Percentiles rank a stretch among this genome's conserved stretches.
Conservation (phyloP, 768 basidiomycete species). For the Lanmaoa pseudosensibilis region DNA sequence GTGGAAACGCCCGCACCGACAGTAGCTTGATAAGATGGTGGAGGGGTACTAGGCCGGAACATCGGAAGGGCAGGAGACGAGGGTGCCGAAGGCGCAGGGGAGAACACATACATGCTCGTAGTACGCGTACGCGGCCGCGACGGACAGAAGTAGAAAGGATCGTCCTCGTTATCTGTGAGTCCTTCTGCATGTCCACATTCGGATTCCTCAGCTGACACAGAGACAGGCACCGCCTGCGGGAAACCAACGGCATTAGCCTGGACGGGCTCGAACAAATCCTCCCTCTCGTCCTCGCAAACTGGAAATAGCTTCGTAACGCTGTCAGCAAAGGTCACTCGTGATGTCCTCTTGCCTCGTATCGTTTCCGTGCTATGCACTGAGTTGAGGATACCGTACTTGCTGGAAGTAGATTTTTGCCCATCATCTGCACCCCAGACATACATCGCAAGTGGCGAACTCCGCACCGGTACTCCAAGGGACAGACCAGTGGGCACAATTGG, state of each 20-base stretch:
- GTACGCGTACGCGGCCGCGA: constrained; percentile 28
- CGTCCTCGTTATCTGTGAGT: constrained; percentile 20
- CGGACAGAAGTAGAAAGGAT: constrained; percentile 26
- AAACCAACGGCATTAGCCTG: constrained; percentile 21
- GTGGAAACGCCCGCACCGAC: neutral
- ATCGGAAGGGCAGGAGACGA: constrained; percentile 17
- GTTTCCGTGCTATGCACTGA: constrained; percentile 14
- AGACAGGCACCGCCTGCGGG: constrained; percentile 11
- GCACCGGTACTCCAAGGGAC: constrained; percentile 51
- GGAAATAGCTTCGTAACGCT: constrained; percentile 28
- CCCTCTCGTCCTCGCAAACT: constrained; percentile 32
- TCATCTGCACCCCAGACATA: constrained; percentile 42
- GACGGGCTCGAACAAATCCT: constrained; percentile 34
- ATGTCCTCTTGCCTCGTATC: constrained; percentile 13
- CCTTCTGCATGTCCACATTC: neutral
- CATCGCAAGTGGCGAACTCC: constrained; percentile 50
- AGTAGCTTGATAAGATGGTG: constrained; percentile 24
- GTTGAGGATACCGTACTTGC: constrained; percentile 21
- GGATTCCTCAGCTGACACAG: constrained; percentile 1
- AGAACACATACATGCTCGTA: constrained; percentile 26
- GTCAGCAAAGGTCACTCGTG: constrained; percentile 20
- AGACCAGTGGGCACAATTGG: constrained; percentile 37
- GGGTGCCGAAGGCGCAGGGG: constrained; percentile 6
- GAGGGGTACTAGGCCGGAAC: constrained; percentile 27
- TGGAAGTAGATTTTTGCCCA: constrained; percentile 23